Evolutionary conservation across 768 basidiomycete genomes (phyloP).

Genomic region (Sarcomyxa edulis): DNA sequence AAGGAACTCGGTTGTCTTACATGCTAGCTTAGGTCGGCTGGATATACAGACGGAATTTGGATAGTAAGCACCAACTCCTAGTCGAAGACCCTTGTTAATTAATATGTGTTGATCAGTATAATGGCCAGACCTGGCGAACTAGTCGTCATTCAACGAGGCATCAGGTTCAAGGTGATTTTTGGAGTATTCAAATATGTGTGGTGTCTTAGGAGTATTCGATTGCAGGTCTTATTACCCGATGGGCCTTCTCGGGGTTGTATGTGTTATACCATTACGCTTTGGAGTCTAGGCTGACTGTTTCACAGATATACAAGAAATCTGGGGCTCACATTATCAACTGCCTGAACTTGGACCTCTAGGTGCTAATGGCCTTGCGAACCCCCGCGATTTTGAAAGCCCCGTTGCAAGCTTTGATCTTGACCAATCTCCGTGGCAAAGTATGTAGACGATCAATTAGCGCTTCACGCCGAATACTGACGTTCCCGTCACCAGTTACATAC

Average conservation of each 20-base stretch:
- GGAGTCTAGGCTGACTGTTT: background rate
- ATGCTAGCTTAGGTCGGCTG: no score
- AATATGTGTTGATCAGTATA: constrained; percentile 26
- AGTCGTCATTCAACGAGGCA: constrained; percentile 59
- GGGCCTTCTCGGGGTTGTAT: constrained; percentile 59
- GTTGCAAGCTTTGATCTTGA: constrained; percentile 65
- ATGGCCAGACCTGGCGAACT: constrained; percentile 65
- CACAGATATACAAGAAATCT: constrained; percentile 59
- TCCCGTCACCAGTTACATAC: constrained; percentile 33
- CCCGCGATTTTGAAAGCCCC: constrained; percentile 60
- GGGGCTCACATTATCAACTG: constrained; percentile 55
- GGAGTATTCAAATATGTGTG: constrained; percentile 1
- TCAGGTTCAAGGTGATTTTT: constrained; percentile 53
- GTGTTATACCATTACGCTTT: constrained; percentile 12
- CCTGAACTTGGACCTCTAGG: constrained; percentile 66
- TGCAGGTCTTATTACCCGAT: constrained; percentile 45
- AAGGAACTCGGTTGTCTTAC: no score
- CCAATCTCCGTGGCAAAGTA: constrained; percentile 54
- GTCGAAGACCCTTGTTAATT: background rate
- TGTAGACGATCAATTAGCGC: constrained; percentile 12
- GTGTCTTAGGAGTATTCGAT: background rate
- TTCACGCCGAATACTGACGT: background rate
- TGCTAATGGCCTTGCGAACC: constrained; percentile 59
- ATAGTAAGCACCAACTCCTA: constrained; percentile 32
- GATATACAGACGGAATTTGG: constrained; percentile 70